These are phyloP conservation scores for Spinacia oleracea DNA, from an alignment of 179 eudicot species.

Conservation along the genomic window DNA sequence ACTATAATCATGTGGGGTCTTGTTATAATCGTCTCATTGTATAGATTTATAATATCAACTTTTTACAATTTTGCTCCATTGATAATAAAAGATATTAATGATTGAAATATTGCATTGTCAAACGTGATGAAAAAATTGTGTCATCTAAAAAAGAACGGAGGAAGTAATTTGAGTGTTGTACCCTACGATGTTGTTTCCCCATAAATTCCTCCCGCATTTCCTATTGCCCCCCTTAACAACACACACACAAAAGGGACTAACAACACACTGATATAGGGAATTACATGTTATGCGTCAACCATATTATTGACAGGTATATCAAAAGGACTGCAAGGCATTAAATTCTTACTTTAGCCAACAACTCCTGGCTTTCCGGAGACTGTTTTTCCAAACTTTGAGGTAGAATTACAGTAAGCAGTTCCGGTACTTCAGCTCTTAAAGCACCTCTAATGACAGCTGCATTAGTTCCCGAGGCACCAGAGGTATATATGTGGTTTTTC, in stretches of 20 bases:
- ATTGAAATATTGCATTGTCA: too few relatives aligned
- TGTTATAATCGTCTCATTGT: too few relatives aligned
- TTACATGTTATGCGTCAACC: background rate
- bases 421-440: conserved; percentile 93
- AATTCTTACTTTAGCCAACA: conserved; percentile 78
- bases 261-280: background rate
- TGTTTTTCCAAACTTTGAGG: conserved; percentile 95
- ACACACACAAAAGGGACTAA: background rate
- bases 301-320: background rate
- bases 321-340: background rate
- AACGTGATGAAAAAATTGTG: too few relatives aligned
- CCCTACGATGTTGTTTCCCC: background rate
- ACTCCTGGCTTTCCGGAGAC: conserved; percentile 96
- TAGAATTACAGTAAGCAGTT: conserved; percentile 88
- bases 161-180: background rate
- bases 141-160: too few relatives aligned
- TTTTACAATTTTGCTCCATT: too few relatives aligned
- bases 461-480: conserved; percentile 98
- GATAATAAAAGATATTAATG: too few relatives aligned
- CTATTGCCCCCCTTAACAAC: background rate
- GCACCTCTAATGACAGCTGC: conserved; percentile 99
- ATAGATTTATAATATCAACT: too few relatives aligned
- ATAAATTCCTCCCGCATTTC: background rate
- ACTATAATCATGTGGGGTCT: too few relatives aligned
- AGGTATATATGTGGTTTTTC: conserved; percentile 97